Evolutionary conservation across 2,329 filamentous ascomycete species (phyloP).

Genomic region (Talaromyces sp.): DNA sequence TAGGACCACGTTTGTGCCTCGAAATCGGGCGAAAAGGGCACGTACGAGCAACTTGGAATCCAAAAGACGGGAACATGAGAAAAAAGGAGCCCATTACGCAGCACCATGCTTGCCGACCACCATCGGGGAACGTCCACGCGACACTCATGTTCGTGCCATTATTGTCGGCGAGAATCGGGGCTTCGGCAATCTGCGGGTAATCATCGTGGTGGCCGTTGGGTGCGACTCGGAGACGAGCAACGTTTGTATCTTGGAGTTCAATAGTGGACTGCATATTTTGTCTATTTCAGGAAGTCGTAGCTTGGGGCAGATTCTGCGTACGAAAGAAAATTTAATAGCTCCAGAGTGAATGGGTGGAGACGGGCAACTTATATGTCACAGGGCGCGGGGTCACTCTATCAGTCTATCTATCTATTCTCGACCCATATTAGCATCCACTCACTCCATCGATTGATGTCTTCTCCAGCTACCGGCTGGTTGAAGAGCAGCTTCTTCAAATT

Average conservation of each 20-base stretch:
- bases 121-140: conserved; percentile 19
- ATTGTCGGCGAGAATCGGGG: neutral
- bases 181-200: neutral
- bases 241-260: neutral
- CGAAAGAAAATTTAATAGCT: neutral
- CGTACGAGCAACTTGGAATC: conserved; percentile 41
- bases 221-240: neutral
- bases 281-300: neutral
- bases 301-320: neutral
- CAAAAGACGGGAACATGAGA: conserved; percentile 38
- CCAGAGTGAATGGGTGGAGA: neutral
- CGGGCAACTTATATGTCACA: neutral
- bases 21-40: neutral
- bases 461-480: neutral
- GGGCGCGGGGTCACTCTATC: neutral
- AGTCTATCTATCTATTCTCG: too few relatives aligned
- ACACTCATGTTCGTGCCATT: neutral
- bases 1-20: neutral
- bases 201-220: neutral
- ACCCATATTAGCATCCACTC: too few relatives aligned
- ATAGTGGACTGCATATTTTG: neutral
- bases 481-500: neutral
- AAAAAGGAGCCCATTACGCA: conserved; percentile 31
- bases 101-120: conserved; percentile 29
- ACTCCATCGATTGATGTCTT: too few relatives aligned